phyloP scores from a whole-genome alignment of 257 asterid genomes.

The Jasminum sambac region DNA sequence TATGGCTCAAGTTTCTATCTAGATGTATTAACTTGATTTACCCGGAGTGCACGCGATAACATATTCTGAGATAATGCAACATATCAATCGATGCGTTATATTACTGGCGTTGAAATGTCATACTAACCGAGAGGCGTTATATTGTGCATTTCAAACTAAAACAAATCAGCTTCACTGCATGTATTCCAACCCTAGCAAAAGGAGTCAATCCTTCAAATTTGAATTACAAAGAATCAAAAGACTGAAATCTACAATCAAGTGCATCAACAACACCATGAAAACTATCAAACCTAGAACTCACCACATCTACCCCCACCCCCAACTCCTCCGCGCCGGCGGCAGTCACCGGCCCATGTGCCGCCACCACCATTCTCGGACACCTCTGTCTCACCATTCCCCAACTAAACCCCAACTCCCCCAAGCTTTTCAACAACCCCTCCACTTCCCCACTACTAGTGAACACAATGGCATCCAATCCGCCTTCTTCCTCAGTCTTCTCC shows the following conservation, averaged over 20 bases:
- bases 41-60: too few relatives aligned
- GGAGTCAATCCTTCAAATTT: too few relatives aligned
- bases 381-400: constrained; percentile 68
- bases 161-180: too few relatives aligned
- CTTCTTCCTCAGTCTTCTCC: constrained; percentile 41
- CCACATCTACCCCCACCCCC: constrained; percentile 80
- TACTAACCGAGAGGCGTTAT: too few relatives aligned
- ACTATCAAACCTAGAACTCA: constrained; percentile 64
- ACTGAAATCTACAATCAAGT: constrained; percentile 43
- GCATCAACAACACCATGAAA: constrained; percentile 74
- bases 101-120: too few relatives aligned
- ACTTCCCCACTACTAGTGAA: constrained; percentile 85
- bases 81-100: too few relatives aligned
- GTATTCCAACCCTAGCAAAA: too few relatives aligned
- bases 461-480: constrained; percentile 74
- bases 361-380: constrained; percentile 73
- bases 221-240: constrained; percentile 21
- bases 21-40: too few relatives aligned
- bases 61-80: too few relatives aligned
- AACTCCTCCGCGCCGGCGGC: constrained; percentile 78
- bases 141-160: too few relatives aligned
- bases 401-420: constrained; percentile 57
- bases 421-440: constrained; percentile 79
- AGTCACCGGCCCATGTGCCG: constrained; percentile 88
- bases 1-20: too few relatives aligned